These are phyloP conservation scores for Mercurialis annua DNA, from an alignment of 345 rosid genomes.

Conservation along the genomic window DNA sequence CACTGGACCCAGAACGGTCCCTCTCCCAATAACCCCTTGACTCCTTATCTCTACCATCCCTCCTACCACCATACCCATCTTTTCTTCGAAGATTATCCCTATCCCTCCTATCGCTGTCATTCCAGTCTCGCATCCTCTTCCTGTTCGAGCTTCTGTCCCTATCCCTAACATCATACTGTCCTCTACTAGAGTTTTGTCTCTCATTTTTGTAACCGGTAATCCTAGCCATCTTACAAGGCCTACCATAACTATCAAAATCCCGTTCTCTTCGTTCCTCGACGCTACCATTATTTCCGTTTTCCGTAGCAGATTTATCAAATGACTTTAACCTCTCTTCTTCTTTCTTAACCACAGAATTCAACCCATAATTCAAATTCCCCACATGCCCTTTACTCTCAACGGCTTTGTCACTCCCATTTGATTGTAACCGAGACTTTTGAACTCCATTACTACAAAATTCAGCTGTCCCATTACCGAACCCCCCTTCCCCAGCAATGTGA, in stretches of 20 bases:
- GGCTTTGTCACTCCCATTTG: constrained; percentile 22
- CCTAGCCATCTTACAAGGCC: constrained; percentile 48
- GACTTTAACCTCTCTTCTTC: constrained; percentile 11
- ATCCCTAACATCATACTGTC: constrained; percentile 41
- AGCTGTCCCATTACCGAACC: constrained; percentile 17
- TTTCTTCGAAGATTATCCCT: constrained; percentile 59
- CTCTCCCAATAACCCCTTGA: constrained; percentile 93
- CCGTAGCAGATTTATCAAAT: constrained; percentile 17
- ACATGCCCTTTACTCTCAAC: constrained; percentile 18
- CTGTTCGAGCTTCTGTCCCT: constrained; percentile 47
- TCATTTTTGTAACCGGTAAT: constrained; percentile 34
- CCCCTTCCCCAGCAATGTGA: constrained; percentile 20
- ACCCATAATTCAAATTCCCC: constrained; percentile 20
- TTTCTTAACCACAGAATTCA: constrained; percentile 7
- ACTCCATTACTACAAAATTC: constrained; percentile 17
- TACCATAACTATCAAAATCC: constrained; percentile 40
- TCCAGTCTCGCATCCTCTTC: constrained; percentile 66
- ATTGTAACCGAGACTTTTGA: constrained; percentile 19
- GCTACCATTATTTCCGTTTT: constrained; percentile 30
- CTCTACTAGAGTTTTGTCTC: constrained; percentile 37
- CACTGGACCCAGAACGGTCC: constrained; percentile 66
- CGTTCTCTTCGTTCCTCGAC: constrained; percentile 28
- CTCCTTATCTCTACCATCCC: constrained; percentile 67
- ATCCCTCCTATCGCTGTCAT: constrained; percentile 50
- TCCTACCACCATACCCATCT: constrained; percentile 41